Evolutionary conservation across 257 asterid species (phyloP).

Genomic region (Solanum paucissectum): DNA sequence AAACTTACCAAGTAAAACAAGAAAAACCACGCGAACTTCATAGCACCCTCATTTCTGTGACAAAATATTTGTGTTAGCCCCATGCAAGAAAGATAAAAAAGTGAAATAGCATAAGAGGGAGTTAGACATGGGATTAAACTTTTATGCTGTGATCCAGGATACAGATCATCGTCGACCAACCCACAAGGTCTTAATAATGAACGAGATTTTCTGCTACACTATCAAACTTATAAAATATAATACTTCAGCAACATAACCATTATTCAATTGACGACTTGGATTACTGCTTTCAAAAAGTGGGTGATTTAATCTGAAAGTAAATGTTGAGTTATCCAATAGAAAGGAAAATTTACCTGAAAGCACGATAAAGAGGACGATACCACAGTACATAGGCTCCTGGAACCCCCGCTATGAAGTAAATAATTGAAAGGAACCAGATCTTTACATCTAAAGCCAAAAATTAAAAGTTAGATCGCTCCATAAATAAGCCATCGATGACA

Average conservation of each 20-base stretch:
- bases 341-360: slow-evolving; percentile 51
- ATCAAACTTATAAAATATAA: neutral
- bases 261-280: neutral
- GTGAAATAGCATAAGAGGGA: neutral
- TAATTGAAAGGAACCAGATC: slow-evolving; percentile 89
- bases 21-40: slow-evolving; percentile 92
- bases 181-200: neutral
- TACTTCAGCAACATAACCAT: neutral
- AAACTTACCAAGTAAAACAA: slow-evolving; percentile 60
- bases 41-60: slow-evolving; percentile 80
- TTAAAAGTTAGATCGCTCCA: neutral
- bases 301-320: neutral
- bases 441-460: slow-evolving; percentile 17
- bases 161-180: neutral
- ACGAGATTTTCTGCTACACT: neutral
- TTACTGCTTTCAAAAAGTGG: neutral
- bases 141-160: neutral
- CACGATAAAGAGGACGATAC: slow-evolving; percentile 96
- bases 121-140: neutral
- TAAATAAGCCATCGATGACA: neutral
- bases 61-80: neutral
- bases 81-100: neutral
- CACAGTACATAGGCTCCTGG: slow-evolving; percentile 95
- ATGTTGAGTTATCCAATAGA: neutral
- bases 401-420: slow-evolving; percentile 89